Conservation (phyloP, 176 grass and related monocot genomes). For the Bothriochloa decipiens region DNA sequence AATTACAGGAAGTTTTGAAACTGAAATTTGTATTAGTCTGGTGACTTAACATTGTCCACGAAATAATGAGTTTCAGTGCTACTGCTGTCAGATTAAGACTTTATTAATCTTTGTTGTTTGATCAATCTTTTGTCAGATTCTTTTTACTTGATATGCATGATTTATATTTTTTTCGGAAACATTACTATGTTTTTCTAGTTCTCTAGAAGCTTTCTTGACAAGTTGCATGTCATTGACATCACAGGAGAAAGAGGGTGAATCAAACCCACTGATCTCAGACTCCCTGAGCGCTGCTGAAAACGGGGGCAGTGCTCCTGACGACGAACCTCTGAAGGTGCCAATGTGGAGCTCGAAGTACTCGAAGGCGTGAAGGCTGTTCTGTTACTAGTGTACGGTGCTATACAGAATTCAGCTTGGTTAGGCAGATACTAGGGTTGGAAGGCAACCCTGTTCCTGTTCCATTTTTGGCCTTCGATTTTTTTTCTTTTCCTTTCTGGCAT, state of each 20-base stretch:
- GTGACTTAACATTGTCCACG: not conserved
- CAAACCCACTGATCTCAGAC: slow-evolving; percentile 76
- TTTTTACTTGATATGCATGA: not conserved
- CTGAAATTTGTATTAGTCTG: not conserved
- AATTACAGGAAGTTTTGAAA: not conserved
- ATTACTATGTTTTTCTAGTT: not conserved
- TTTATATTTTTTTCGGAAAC: not conserved
- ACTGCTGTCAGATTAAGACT: not conserved
- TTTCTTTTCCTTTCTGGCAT: not conserved
- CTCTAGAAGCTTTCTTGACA: slow-evolving; percentile 15
- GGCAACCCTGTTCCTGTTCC: slow-evolving; percentile 53
- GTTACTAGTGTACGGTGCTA: slow-evolving; percentile 22
- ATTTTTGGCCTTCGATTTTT: slow-evolving; percentile 44
- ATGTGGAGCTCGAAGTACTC: slow-evolving; percentile 81
- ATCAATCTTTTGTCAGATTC: not conserved
- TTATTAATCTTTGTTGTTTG: not conserved
- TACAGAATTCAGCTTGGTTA: slow-evolving; percentile 50
- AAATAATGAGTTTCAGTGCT: not conserved
- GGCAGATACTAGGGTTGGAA: slow-evolving; percentile 61
- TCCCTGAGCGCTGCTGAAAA: slow-evolving; percentile 62
- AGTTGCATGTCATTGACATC: not conserved
- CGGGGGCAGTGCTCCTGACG: slow-evolving; percentile 46
- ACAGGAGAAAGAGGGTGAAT: slow-evolving; percentile 74
- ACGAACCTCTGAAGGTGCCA: slow-evolving; percentile 71
- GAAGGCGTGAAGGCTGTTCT: slow-evolving; percentile 45